These are phyloP conservation scores for Limnomonas spitsbergensis DNA, from an alignment of 139 green algal genomes.

Conservation along the genomic window DNA sequence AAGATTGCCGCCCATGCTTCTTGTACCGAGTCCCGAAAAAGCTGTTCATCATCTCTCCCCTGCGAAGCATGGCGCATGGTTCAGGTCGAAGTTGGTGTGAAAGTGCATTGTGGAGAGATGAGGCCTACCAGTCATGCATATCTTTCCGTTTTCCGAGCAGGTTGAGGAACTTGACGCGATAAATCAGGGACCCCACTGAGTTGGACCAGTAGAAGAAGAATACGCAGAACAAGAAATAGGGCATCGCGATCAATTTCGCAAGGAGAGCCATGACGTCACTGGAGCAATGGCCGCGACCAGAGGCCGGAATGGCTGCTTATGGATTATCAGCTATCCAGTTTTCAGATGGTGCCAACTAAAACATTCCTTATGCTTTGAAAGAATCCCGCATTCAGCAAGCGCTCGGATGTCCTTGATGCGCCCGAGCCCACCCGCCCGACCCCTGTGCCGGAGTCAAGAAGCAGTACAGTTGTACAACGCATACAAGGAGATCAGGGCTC, in stretches of 20 bases:
- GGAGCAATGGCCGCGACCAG: no score
- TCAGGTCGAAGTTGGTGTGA: neutral
- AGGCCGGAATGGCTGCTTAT: no score
- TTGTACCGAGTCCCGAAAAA: neutral
- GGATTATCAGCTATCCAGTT: no score
- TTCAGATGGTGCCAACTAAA: no score
- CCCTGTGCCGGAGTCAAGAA: no score
- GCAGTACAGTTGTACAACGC: no score
- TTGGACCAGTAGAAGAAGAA: conserved; percentile 27
- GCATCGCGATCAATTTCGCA: neutral
- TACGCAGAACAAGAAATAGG: conserved; percentile 8
- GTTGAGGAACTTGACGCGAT: conserved; percentile 3
- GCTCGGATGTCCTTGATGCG: no score
- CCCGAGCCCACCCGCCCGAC: no score
- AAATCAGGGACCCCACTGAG: neutral
- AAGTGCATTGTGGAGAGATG: neutral
- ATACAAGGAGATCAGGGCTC: no score
- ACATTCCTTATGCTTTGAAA: no score
- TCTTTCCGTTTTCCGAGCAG: conserved; percentile 5
- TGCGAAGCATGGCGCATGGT: neutral
- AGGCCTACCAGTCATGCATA: conserved; percentile 16
- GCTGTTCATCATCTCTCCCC: neutral
- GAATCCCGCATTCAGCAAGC: no score
- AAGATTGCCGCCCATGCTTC: neutral
- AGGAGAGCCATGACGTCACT: no score